Percentiles rank a stretch among this genome's conserved stretches.
Conservation (phyloP, 495 filamentous ascomycete genomes). For the Talaromyces trachyspermus region DNA sequence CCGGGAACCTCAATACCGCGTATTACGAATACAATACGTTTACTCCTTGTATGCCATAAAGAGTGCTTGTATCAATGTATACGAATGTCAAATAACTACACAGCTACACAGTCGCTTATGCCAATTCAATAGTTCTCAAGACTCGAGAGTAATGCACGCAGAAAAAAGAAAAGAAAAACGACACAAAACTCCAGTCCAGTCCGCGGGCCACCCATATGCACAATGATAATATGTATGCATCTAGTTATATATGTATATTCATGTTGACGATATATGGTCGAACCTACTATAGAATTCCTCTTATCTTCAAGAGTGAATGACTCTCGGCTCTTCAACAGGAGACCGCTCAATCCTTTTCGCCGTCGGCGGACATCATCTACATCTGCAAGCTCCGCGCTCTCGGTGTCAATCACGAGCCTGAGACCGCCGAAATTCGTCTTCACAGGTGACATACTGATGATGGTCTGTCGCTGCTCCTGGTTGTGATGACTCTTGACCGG, state of each 20-base stretch:
- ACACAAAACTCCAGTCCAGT: no score
- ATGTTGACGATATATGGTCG: no score
- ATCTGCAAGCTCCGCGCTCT: constrained; percentile 5
- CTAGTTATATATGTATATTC: no score
- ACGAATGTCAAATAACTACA: neutral
- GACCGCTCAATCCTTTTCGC: constrained; percentile 6
- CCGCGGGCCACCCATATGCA: no score
- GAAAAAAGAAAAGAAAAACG: neutral
- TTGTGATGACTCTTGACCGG: neutral
- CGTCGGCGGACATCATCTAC: constrained; percentile 3
- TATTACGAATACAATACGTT: neutral
- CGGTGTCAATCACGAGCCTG: constrained; percentile 9
- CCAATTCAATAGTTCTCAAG: no score
- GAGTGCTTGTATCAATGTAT: no score
- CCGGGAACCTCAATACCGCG: neutral
- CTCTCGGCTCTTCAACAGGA: constrained; percentile 3
- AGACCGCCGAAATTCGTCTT: constrained; percentile 4
- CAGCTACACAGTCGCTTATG: no score
- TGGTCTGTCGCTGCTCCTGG: neutral
- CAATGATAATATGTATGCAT: no score
- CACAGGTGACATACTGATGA: constrained; percentile 3
- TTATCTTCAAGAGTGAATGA: neutral
- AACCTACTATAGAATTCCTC: no score
- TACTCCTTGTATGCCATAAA: neutral
- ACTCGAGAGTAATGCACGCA: neutral